Conservation (phyloP, 306 rosid species). For the Coriaria nepalensis region DNA sequence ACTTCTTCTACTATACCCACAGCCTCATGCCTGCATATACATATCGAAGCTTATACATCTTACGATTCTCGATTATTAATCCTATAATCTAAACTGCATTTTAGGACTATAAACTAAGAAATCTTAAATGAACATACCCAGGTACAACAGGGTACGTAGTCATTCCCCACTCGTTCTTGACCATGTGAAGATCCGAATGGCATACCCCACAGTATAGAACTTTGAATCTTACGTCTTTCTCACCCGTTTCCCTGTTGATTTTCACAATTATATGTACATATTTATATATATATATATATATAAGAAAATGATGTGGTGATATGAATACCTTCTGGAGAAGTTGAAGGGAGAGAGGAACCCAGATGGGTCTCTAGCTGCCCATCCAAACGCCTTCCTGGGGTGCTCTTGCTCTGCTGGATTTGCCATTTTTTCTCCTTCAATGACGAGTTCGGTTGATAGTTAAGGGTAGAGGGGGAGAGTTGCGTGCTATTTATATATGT, state of each 20-base stretch:
- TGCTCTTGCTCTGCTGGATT: slow-evolving; percentile 7
- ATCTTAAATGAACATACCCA: slow-evolving; percentile 17
- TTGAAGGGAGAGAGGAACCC: slow-evolving; percentile 20
- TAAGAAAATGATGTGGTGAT: too few species aligned
- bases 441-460: too few species aligned
- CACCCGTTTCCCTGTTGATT: slow-evolving; percentile 22
- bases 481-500: too few species aligned
- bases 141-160: slow-evolving; percentile 17
- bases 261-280: too few species aligned
- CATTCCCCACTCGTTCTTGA: slow-evolving; percentile 23
- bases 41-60: too few species aligned
- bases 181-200: slow-evolving; percentile 32
- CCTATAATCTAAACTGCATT: too few species aligned
- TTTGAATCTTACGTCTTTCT: slow-evolving; percentile 24
- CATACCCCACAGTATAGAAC: slow-evolving; percentile 33
- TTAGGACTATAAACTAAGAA: too few species aligned
- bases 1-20: slow-evolving; percentile 34
- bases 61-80: too few species aligned
- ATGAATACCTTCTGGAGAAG: slow-evolving; percentile 24
- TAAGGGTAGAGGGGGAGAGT: too few species aligned
- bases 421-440: not conserved
- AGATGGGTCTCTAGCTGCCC: slow-evolving; percentile 21
- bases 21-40: slow-evolving; percentile 29
- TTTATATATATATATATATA: too few species aligned
- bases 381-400: slow-evolving; percentile 18